phyloP scores from a whole-genome alignment of 176 grass and related monocot genomes.

The Triticum dicoccoides region DNA sequence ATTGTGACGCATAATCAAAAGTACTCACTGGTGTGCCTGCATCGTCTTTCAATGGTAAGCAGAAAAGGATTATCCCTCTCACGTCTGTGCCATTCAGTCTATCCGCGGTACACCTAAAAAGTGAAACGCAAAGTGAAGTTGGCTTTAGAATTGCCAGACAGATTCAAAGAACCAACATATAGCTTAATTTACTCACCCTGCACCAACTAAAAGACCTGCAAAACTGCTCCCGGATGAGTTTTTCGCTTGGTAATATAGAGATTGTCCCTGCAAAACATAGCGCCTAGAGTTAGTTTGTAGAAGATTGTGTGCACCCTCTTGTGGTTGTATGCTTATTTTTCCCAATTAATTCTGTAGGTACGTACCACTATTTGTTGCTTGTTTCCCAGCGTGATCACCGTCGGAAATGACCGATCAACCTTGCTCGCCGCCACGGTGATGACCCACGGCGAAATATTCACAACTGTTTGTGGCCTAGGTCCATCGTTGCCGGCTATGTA shows the following conservation, averaged over 20 bases:
- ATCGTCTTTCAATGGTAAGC: neutral
- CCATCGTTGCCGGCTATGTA: neutral
- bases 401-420: constrained; percentile 32
- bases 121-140: no score
- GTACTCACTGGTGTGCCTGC: neutral
- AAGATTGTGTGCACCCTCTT: neutral
- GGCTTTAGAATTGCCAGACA: no score
- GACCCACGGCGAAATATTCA: constrained; percentile 30
- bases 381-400: constrained; percentile 29
- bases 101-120: neutral
- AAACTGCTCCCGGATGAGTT: neutral
- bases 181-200: no score
- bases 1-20: neutral
- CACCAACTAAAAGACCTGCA: neutral
- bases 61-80: neutral
- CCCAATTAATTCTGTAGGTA: neutral
- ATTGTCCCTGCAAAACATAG: neutral
- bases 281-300: neutral
- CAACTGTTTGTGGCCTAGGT: neutral
- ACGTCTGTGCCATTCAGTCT: neutral
- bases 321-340: neutral
- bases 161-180: neutral
- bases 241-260: neutral
- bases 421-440: constrained; percentile 33
- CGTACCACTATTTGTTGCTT: constrained; percentile 14